Evolutionary conservation across 495 filamentous ascomycete genomes (phyloP).

Genomic region (Chaetomium fimeti): DNA sequence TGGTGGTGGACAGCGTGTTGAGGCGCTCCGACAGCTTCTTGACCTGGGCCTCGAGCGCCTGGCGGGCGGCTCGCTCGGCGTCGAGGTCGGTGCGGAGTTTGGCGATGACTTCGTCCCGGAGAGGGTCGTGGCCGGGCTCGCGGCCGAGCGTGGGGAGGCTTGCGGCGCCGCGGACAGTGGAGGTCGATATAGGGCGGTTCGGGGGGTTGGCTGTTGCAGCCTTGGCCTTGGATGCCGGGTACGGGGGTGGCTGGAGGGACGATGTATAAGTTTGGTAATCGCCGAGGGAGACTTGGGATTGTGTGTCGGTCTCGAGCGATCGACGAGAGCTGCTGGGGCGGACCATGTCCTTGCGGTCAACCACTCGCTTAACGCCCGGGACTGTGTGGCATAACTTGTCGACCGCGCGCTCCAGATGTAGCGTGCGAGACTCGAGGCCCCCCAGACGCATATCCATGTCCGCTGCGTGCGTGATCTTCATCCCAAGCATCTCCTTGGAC

Average conservation of each 20-base stretch:
- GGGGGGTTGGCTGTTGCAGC: slow-evolving; percentile 1
- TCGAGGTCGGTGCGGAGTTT: slow-evolving; percentile 53
- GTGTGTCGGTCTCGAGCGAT: slow-evolving; percentile 38
- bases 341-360: slow-evolving; percentile 29
- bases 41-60: slow-evolving; percentile 52
- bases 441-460: slow-evolving; percentile 51
- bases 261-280: slow-evolving; percentile 41
- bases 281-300: slow-evolving; percentile 42
- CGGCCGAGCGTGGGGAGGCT: slow-evolving; percentile 44
- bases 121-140: slow-evolving; percentile 29
- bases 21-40: slow-evolving; percentile 47
- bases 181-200: slow-evolving; percentile 39
- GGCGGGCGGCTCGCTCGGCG: slow-evolving; percentile 49
- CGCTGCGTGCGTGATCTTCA: slow-evolving; percentile 55
- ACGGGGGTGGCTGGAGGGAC: slow-evolving; percentile 39
- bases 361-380: slow-evolving; percentile 37
- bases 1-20: slow-evolving; percentile 40
- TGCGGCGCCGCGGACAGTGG: slow-evolving; percentile 43
- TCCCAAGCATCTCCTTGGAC: slow-evolving; percentile 46
- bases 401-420: slow-evolving; percentile 50
- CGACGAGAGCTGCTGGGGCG: slow-evolving; percentile 36
- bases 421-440: slow-evolving; percentile 45
- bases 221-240: slow-evolving; percentile 27
- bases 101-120: no score
- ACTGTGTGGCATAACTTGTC: slow-evolving; percentile 44